Base-by-base conservation (phyloP, 139 green algal species). In the Volvox africanus region DNA sequence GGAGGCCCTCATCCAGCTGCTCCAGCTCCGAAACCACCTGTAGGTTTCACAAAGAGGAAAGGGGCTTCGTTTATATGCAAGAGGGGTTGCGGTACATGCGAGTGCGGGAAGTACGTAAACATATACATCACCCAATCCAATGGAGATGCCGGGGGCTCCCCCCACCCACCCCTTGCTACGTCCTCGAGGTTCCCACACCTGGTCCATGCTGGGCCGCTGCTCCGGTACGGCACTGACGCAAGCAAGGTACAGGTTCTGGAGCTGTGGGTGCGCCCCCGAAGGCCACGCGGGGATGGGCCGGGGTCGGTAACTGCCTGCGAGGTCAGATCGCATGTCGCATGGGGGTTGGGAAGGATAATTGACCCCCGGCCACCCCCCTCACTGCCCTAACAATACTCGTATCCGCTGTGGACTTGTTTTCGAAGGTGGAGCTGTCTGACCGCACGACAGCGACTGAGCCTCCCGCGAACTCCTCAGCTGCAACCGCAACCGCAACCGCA, bases 21-120 rank as follows among this genome's bases (percentile, higher is more conserved):
- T 13, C 0, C 84, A 89, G 84, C 84, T 89, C 36, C 26, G 67
- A 33, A 22, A 69, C 36, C 68, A 89, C 84, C 84, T 89, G 84
- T 13, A n/a, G 32, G 33, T 14, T 55, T 61, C 33, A n/a, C 2
- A 36, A 12, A 62, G 32, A 1, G 32, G 76, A n/a, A n/a, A n/a
- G n/a, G n/a, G n/a, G n/a, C n/a, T n/a, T n/a, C n/a, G n/a, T n/a
- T n/a, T 82, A 36, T 18, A 5, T n/a, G n/a, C 35, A 18, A 80
- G 73, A 18, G 9, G 32, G 26, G 44, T 13, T 28, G 32, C 26
- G 18, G 61, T 32, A 5, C 28, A 69, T 85, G 13, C 20, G 44
- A 9, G 11, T 12, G 21, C 24, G 17, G 14, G 20, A 26, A 68
- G 20, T 69, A 18, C 32, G 22, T 26, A 19, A 55, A 55, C 9